Base-by-base conservation (phyloP, 331 rosid species). In the Quercus phellos region DNA sequence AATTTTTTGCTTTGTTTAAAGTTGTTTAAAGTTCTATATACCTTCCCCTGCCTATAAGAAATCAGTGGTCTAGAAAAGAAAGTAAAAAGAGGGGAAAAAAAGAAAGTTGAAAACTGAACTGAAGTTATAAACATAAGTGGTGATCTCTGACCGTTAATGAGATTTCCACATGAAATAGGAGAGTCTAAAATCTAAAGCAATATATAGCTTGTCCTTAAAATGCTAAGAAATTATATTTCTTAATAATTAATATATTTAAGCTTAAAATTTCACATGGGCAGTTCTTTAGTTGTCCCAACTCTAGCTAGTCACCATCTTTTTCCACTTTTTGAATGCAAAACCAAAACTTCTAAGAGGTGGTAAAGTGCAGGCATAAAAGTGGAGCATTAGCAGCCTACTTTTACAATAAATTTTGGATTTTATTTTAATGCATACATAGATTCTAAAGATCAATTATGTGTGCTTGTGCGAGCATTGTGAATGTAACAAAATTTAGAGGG, bases 1-100 rank as follows among this genome's bases (percentile, higher is more conserved):
- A 75, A 70, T 30, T 34, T 38, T 43, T 83, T n/a, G 70, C n/a
- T 53, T 34, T 24, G 64, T 13, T 46, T 69, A 72, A 82, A 77
- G 68, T 32, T 22, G 63, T 12, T 43, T 69, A 72, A 82, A 77
- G 64, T 27, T 85, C 64, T 82, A 86, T 82, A 86, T 90, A 55
- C 94, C 90, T 88, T 91, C 89, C 94, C 83, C 74, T 69, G 21
- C 75, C 58, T 74, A 82, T 84, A 90, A 89, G 94, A 84, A 86
- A 89, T 85, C 82, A 87, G 74, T 77, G 2, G 77, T 43, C 71
- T 34, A 3, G 12, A 16, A 7, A 16, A 18, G 50, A 30, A 66
- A 66, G 24, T 9, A 16, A 27, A 26, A 60, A 12, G 14, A 13
- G 2, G 6, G 29, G 2, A 5, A 26, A 3, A 12, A 61, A 3